These are phyloP conservation scores for Bondarzewia mesenterica DNA, from an alignment of 1,284 basidiomycete species.

Conservation along the genomic window DNA sequence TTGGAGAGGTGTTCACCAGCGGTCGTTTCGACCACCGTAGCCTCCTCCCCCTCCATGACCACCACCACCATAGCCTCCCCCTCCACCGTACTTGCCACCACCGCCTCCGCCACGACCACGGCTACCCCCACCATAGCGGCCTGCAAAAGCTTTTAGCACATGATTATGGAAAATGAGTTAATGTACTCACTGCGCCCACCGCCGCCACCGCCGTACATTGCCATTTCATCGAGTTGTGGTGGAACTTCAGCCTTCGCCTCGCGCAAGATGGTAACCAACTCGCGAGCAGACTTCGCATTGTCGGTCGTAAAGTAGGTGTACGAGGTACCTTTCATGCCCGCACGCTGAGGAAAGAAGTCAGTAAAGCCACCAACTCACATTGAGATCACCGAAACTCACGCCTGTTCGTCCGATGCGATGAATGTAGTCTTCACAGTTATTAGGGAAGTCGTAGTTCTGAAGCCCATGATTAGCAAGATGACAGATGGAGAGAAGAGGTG, in stretches of 20 bases:
- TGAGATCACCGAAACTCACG: conserved; percentile 32
- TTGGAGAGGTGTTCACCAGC: conserved; percentile 25
- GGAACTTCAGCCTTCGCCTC: conserved; percentile 90
- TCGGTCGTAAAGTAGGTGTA: conserved; percentile 97
- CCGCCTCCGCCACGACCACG: conserved; percentile 41
- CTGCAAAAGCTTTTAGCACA: conserved; percentile 23
- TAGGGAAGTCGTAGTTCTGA: conserved; percentile 95
- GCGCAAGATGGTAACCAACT: conserved; percentile 81
- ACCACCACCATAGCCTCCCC: conserved; percentile 27
- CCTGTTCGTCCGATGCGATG: conserved; percentile 90
- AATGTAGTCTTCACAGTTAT: conserved; percentile 93
- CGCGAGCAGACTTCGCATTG: conserved; percentile 90
- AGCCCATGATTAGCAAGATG: conserved; percentile 20
- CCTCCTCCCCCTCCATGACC: conserved; percentile 25
- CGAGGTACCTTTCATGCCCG: conserved; percentile 83
- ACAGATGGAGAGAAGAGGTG: conserved; percentile 1
- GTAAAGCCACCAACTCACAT: conserved; percentile 9
- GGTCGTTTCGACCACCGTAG: conserved; percentile 25
- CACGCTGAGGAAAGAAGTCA: conserved; percentile 45
- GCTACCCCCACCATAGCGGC: conserved; percentile 49
- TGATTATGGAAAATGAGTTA: background rate
- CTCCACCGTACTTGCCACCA: conserved; percentile 24
- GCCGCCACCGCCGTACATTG: conserved; percentile 73
- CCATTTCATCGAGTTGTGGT: conserved; percentile 91
- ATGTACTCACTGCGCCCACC: conserved; percentile 58